Percentiles rank a stretch among this genome's conserved stretches.
Conservation (phyloP, 805 yeast species). For the Yamadazyma phyllophila region DNA sequence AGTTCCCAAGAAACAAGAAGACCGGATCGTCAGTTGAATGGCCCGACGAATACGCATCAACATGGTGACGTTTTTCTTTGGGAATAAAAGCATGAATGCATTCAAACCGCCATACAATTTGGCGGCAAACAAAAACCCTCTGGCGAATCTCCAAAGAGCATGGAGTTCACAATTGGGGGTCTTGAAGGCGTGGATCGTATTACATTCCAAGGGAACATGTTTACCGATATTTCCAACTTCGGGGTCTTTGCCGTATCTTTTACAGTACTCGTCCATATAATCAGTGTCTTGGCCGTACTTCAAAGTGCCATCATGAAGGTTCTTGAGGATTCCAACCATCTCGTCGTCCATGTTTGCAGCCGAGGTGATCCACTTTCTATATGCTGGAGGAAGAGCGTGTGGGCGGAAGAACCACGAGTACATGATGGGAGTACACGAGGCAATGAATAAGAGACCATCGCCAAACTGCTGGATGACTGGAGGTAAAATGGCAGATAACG, state of each 20-base stretch:
- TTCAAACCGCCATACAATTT: constrained; percentile 43
- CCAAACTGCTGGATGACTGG: constrained; percentile 15
- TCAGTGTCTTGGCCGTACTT: constrained; percentile 37
- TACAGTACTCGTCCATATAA: constrained; percentile 30
- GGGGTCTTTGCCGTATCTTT: constrained; percentile 32
- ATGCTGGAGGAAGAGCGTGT: constrained; percentile 40
- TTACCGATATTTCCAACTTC: constrained; percentile 21
- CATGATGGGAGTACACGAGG: constrained; percentile 33
- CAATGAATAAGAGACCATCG: constrained; percentile 30
- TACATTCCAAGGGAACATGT: constrained; percentile 37
- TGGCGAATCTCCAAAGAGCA: constrained; percentile 43
- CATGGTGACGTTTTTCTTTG: constrained; percentile 18
- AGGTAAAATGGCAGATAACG: constrained; percentile 22
- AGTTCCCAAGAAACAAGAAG: constrained; percentile 43
- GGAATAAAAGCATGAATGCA: constrained; percentile 26
- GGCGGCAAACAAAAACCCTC: constrained; percentile 42
- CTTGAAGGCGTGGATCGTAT: constrained; percentile 39
- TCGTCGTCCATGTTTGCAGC: constrained; percentile 48
- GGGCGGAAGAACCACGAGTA: constrained; percentile 40
- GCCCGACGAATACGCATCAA: constrained; percentile 19
- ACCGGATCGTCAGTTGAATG: constrained; percentile 30
- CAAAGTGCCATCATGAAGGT: constrained; percentile 27
- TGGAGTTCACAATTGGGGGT: constrained; percentile 44
- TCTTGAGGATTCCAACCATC: constrained; percentile 29
- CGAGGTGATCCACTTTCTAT: constrained; percentile 46